Base-by-base conservation (phyloP, 2,329 filamentous ascomycete genomes). In the Paracamarosporium sp. region DNA sequence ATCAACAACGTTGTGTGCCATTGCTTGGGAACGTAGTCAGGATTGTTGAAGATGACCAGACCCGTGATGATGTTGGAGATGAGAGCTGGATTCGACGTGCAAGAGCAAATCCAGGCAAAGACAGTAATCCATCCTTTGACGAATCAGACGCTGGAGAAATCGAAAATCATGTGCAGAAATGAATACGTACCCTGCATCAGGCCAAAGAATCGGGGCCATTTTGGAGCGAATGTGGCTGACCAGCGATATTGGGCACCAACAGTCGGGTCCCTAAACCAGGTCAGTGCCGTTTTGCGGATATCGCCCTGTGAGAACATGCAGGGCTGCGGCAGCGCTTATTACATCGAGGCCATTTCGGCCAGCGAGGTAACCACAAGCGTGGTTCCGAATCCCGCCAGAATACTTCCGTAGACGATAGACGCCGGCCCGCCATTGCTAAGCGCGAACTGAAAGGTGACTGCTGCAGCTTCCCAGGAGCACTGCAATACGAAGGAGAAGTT, bases 1-100 rank as follows among this genome's bases (percentile, higher is more conserved):
- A 78, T 77, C 7, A 84, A 66, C 2, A 84, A 68, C 0, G 81
- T 83, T 2, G 72, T 36, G 36, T 84, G 81, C 79, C 80, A 83
- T 33, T 68, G 59, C 50, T 79, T 57, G 13, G 48, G 48, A 13
- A 41, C 48, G 25, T 51, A 51, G 36, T 41, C 48, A 3, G 48
- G 36, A 17, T 51, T 30, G 36, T 51, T 51, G 48, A 51, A 51
- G 11, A 41, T 41, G 20, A 55, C 57, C 2, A 71, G 56, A 3
- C 63, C 62, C 9, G 60, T 43, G 15, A 69, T 56, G 25, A 71
- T 55, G 15, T 68, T 71, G 1, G 65, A 65, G 7, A 66, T 56
- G 8, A 72, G 45, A 13, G 70, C 71, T 9, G 65, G 65, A 45
- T 65, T 76, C 5, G 62, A 64, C 0, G 63, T 62, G 31, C 63